Evolutionary conservation across 1,284 basidiomycete genomes (phyloP), one percentile per base, ranked within the genome.

Genomic region (Rhodotorula sp.): DNA sequence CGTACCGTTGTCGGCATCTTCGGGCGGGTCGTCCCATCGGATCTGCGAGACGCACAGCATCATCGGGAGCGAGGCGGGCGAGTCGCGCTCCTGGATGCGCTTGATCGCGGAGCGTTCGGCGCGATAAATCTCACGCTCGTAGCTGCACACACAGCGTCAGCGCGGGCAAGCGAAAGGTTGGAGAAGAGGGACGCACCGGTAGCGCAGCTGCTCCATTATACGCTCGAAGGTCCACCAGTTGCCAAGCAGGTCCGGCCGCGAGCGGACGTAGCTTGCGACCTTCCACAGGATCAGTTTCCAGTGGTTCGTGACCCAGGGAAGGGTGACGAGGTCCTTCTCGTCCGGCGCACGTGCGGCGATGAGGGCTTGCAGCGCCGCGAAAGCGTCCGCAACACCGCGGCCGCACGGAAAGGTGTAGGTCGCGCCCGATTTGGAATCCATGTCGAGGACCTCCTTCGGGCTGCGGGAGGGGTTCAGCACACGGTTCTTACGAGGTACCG

Each of bases 231-330:
- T 88, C 92, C 94, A 97, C 64, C 85, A 83, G 48, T 85, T 80
- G 17, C 79, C 75, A 9, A 90, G 88, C 54, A 84, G 82, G 37
- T 85, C 80, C 1, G 92, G 92, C 73, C 91, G 87, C 8, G 93
- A 84, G 51, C 86, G 85, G 1, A 89, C 88, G 84, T 92, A 87
- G 7, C 91, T 90, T 1, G 94, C 91, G 19, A 97, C 82, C 81
- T 99, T 99, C 97, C 97, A 99, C 12, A 99, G 84, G 55, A 99
- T 88, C 56, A 95, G 82, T 9, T 83, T 80, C 91, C 93, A 99
- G 78, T 97, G 94, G 78, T 97, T 97, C 51, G 90, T 86, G 1
- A 97, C 89, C 96, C 96, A 99, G 41, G 84, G 80, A 72, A 88
- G 84, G 7, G 87, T 89, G 4, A 86, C 89, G n/a, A 89, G 84